Evolutionary conservation across 2,329 filamentous ascomycete species (phyloP), one percentile per base, ranked within the genome.

Genomic region (Dryadomyces quercus-mongolicae): DNA sequence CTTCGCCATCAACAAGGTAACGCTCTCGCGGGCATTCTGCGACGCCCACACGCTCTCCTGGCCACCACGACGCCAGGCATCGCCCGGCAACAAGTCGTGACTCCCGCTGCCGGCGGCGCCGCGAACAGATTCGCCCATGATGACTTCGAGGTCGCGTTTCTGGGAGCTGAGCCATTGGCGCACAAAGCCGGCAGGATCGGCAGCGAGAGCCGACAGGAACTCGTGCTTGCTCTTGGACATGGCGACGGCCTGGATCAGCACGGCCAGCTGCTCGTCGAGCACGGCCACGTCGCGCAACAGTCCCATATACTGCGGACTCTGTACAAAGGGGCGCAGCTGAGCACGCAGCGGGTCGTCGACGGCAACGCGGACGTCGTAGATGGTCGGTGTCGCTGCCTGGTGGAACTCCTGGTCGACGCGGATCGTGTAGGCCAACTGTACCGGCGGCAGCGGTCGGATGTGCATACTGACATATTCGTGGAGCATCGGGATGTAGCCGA

Each of bases 131-230:
- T 96, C 91, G 55, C 90, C 92, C 58, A 93, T 77, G 49, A 96
- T 85, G 7, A 93, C 82, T 64, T 95, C 90, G 40, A 96, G 74
- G 66, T 97, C 92, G 50, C 91, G 78, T 70, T 90, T 90, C 72
- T 98, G 93, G 16, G 86, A 92, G 63, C 84, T 89, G 52, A 95
- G 76, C 93, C 93, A 98, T 64, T 87, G 82, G 59, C 81, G 83
- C 57, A 96, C 77, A 63, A 97, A 97, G 13, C 78, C 81, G 16
- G 87, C 85, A 0, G 93, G 93, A 61, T 96, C 90, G 59, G 85
- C 81, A 56, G 83, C 81, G 59, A 97, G 75, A 5, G 82, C 81
- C 7, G 80, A 82, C 68, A 93, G 85, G 73, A 98, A 98, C 16
- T 84, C 81, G 66, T 95, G 88, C 66, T 95, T 95, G 22, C 89